Base-by-base conservation (phyloP, 495 filamentous ascomycete genomes). In the Penicillium chermesinum region DNA sequence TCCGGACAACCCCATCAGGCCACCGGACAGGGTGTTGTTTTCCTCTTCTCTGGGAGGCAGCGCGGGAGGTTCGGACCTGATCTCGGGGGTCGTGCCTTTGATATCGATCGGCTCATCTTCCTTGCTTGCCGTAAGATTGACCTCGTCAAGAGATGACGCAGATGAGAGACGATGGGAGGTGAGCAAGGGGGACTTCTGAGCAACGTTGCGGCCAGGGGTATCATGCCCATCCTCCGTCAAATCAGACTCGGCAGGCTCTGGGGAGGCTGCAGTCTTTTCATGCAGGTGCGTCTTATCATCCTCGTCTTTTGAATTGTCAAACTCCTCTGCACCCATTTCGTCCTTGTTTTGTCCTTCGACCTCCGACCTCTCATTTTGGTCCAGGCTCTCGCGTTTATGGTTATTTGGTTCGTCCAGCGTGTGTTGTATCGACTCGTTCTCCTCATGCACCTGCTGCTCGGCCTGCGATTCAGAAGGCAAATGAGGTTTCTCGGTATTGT, bases 141-240 rank as follows among this genome's bases (percentile, higher is more conserved):
- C 79, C 57, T 86, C 82, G 49, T 89, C 85, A 30, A 88, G 74
- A 19, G 83, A 61, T 21, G 60, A 86, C 14, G 70, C 70, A 40
- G 70, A 76, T 17, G 86, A 89, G 27, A 82, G 67, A 30, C 80
- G 82, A 48, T 80, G 82, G 27, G 82, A 79, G 7, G 74, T 76
- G 48, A 83, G 63, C 34, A 79, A 58, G 15, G 81, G 78, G 17
- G 81, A 79, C 55, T 77, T 81, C 22, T 66, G 63, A 21, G 58
- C 49, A 53, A 58, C 55, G 32, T 54, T 65, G 41, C 59, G 64
- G 44, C 52, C 62, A 9, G 63, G 67, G 1, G 67, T 66, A 34
- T 69, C 61, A 33, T 69, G 64, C 9, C 50, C 48, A 40, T 68
- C 64, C 7, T 34, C 44, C 22, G 37, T 38, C 17, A 49, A 40